Evolutionary conservation across 139 green algal genomes (phyloP).

Genomic region (Tetraselmis striata): DNA sequence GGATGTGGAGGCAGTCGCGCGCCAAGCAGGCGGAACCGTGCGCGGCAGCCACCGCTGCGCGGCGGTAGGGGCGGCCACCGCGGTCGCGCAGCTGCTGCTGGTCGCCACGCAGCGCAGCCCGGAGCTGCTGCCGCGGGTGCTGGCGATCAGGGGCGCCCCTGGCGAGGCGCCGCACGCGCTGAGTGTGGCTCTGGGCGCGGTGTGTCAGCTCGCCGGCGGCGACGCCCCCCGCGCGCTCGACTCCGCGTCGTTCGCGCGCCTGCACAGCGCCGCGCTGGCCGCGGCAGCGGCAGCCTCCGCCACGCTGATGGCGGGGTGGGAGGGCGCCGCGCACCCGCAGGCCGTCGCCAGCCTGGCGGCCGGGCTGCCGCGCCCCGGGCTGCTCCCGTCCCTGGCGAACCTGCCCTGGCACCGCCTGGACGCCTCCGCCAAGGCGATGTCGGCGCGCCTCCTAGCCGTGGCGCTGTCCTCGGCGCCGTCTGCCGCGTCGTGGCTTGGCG

Average conservation of each 20-base stretch:
- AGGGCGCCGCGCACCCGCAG: too few species aligned
- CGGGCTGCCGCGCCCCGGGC: neutral
- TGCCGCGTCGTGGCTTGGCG: neutral
- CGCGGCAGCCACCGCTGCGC: neutral
- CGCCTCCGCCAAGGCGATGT: neutral
- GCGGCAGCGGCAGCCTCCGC: neutral
- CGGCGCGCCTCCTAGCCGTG: neutral
- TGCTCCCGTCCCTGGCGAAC: neutral
- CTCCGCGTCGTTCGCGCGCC: neutral
- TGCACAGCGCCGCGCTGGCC: neutral
- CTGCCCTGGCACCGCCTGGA: neutral
- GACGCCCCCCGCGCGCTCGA: neutral
- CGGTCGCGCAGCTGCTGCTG: neutral
- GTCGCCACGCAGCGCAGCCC: neutral
- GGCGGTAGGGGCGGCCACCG: too few species aligned
- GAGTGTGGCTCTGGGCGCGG: neutral
- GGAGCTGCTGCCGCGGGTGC: neutral
- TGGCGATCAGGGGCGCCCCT: neutral
- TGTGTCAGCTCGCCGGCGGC: neutral
- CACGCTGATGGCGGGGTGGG: neutral
- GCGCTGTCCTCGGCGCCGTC: neutral
- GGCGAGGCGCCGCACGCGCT: neutral
- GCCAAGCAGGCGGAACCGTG: neutral
- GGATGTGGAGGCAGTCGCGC: neutral
- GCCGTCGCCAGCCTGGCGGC: neutral